A percentile compares a stretch with the other conserved stretches of the same genome.
Evolutionary conservation across 176 grass and related monocot genomes (phyloP).

Genomic region (Oryza coarctata): DNA sequence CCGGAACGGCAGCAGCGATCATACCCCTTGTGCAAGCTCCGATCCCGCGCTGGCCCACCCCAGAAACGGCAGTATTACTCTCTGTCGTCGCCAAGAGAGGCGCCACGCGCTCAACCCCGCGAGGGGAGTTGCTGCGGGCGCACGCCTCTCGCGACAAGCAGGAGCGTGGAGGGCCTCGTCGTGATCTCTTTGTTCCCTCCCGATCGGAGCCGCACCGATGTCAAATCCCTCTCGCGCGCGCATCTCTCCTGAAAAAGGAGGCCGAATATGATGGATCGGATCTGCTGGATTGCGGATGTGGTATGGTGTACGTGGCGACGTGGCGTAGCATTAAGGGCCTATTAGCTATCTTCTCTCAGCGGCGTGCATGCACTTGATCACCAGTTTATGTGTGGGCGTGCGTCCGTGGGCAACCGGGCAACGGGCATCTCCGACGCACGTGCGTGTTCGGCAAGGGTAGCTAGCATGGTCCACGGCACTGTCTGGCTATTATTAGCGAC

Average conservation of each 20-base stretch:
- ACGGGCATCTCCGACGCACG: not conserved
- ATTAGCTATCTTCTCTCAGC: not conserved
- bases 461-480: not conserved
- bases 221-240: not conserved
- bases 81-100: not conserved
- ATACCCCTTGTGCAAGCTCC: not conserved
- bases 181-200: not conserved
- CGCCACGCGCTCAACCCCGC: not conserved
- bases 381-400: no score
- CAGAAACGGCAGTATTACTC: no score
- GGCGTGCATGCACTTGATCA: not conserved
- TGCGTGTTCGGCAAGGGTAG: not conserved
- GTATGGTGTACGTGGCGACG: not conserved
- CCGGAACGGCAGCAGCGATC: constrained; percentile 19
- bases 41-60: not conserved
- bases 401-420: not conserved
- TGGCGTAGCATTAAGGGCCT: not conserved
- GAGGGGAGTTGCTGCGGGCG: not conserved
- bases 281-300: not conserved
- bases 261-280: not conserved
- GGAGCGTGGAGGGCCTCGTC: not conserved
- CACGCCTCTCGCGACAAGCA: not conserved
- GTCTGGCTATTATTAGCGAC: not conserved
- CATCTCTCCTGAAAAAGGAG: not conserved
- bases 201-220: not conserved